phyloP scores from a whole-genome alignment of 2,329 filamentous ascomycete genomes.

The Apiospora rasikravindrae region DNA sequence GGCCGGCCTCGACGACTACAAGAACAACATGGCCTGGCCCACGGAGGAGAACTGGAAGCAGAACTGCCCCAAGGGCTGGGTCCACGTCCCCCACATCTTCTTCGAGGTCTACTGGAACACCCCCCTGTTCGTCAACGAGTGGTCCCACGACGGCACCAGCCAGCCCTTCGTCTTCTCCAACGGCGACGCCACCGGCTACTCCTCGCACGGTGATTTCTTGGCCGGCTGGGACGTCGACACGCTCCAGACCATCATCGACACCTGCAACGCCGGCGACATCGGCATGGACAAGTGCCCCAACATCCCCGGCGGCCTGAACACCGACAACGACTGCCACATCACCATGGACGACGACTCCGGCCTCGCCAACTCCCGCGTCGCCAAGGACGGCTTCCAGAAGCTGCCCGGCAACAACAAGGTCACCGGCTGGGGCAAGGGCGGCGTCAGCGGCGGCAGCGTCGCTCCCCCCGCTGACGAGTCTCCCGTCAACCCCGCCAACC shows the following conservation, averaged over 20 bases:
- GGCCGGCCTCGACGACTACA: conserved; percentile 62
- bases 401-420: conserved; percentile 64
- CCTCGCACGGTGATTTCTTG: conserved; percentile 74
- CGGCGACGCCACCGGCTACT: conserved; percentile 73
- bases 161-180: conserved; percentile 73
- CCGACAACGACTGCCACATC: conserved; percentile 56
- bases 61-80: conserved; percentile 60
- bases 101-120: conserved; percentile 67
- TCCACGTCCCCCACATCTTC: conserved; percentile 63
- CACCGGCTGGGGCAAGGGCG: conserved; percentile 48
- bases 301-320: conserved; percentile 59
- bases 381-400: conserved; percentile 40
- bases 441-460: conserved; percentile 41
- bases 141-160: conserved; percentile 57
- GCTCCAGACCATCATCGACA: conserved; percentile 71
- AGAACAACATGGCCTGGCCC: conserved; percentile 72
- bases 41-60: conserved; percentile 51
- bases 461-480: conserved; percentile 21
- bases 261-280: conserved; percentile 63
- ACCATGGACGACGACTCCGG: conserved; percentile 48
- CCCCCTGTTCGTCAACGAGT: conserved; percentile 54
- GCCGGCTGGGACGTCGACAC: conserved; percentile 72
- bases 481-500: neutral
- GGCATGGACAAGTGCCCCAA: conserved; percentile 69
- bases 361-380: conserved; percentile 46